A percentile compares a stretch with the other conserved stretches of the same genome.
Evolutionary conservation across 805 yeast species (phyloP).

Genomic region (Metschnikowia santaceciliae): DNA sequence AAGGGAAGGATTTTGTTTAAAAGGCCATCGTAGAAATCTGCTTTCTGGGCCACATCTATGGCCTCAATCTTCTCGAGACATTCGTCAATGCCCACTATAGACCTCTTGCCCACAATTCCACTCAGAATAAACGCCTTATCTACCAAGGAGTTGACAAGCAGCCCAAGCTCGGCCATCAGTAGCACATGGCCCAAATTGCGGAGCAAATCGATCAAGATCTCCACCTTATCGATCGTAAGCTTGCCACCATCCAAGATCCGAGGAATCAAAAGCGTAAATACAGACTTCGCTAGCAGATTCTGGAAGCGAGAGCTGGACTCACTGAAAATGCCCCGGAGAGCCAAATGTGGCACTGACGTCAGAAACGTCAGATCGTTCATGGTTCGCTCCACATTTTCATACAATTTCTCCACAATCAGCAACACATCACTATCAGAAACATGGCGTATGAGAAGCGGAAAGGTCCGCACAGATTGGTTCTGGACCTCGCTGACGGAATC

Average conservation of each 20-base stretch:
- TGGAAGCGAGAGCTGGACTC: constrained; percentile 25
- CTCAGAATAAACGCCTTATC: constrained; percentile 35
- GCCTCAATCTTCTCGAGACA: constrained; percentile 11
- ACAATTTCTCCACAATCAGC: constrained; percentile 30
- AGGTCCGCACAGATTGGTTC: constrained; percentile 64
- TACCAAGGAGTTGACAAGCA: constrained; percentile 28
- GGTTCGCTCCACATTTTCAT: constrained; percentile 16
- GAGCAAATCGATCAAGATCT: constrained; percentile 54
- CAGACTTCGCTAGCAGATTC: constrained; percentile 21
- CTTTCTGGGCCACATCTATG: constrained; percentile 4
- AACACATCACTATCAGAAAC: constrained; percentile 29
- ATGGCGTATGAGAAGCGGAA: constrained; percentile 42
- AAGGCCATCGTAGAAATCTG: constrained; percentile 9
- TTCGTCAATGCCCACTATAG: constrained; percentile 45
- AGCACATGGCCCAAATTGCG: constrained; percentile 46
- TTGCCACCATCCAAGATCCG: constrained; percentile 23
- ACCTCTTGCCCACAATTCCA: constrained; percentile 47
- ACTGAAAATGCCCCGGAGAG: constrained; percentile 43
- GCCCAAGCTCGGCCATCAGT: constrained; percentile 30
- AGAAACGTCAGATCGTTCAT: constrained; percentile 29
- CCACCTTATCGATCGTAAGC: constrained; percentile 54
- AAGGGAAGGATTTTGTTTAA: constrained; percentile 1
- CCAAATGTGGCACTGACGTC: constrained; percentile 51
- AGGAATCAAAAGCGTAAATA: constrained; percentile 39
- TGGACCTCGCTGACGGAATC: constrained; percentile 73